Evolutionary conservation across 1,139 yeast genomes (phyloP).

Genomic region (Meyerozyma smithsonii): DNA sequence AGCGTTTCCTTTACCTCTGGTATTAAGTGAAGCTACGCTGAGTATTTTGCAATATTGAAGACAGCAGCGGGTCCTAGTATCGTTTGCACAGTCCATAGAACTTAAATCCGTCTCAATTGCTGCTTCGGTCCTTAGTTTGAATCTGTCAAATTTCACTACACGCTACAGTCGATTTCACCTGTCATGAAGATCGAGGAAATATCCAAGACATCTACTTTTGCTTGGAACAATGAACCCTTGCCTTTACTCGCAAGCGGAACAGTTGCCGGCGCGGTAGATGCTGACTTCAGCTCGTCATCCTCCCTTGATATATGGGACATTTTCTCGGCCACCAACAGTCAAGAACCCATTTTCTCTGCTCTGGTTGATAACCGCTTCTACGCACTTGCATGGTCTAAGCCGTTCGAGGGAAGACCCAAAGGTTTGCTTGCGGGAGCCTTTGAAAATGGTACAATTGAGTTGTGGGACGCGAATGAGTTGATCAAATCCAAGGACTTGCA

Average conservation of each 20-base stretch:
- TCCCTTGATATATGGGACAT: slow-evolving; percentile 75
- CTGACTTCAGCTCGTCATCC: slow-evolving; percentile 75
- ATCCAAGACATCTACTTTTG: slow-evolving; percentile 83
- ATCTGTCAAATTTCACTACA: background rate
- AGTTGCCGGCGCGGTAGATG: slow-evolving; percentile 91
- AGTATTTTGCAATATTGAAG: background rate
- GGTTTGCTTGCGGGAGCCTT: slow-evolving; percentile 84
- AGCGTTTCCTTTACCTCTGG: background rate
- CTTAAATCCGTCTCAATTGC: background rate
- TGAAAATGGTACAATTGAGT: slow-evolving; percentile 75
- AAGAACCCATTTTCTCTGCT: slow-evolving; percentile 47
- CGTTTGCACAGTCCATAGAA: background rate
- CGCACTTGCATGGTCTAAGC: slow-evolving; percentile 82
- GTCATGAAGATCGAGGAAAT: slow-evolving; percentile 66
- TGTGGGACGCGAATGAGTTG: slow-evolving; percentile 61
- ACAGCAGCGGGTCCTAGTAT: background rate
- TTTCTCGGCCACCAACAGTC: slow-evolving; percentile 38
- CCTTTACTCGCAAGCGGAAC: slow-evolving; percentile 88
- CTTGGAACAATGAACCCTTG: slow-evolving; percentile 80
- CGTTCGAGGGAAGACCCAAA: slow-evolving; percentile 46
- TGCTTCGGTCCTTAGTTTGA: background rate
- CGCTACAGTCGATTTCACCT: slow-evolving; percentile 4
- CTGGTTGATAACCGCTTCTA: slow-evolving; percentile 62
- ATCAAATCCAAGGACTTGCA: slow-evolving; percentile 34
- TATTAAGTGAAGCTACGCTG: background rate